Evolutionary conservation across 352 stramenopile species (phyloP).

Genomic region (Pelagophyceae sp.): DNA sequence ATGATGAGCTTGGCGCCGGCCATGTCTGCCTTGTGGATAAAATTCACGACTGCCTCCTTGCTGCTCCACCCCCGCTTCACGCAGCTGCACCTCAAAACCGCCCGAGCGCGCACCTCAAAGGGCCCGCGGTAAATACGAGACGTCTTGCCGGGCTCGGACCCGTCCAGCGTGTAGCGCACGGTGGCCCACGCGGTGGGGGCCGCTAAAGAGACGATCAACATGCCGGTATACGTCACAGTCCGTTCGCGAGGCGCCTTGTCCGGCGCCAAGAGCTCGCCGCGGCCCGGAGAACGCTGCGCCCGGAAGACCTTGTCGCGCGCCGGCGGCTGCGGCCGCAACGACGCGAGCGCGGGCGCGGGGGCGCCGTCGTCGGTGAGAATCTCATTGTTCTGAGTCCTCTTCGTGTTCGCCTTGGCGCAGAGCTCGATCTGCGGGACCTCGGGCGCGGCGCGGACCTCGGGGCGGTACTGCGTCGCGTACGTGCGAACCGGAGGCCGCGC

Average conservation of each 20-base stretch:
- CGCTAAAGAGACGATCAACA: background rate
- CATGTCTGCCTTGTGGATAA: background rate
- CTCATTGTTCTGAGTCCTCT: background rate
- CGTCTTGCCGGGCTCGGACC: background rate
- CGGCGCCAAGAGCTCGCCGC: too few relatives aligned
- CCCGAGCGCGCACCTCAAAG: background rate
- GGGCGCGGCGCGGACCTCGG: background rate
- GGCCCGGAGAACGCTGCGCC: too few relatives aligned
- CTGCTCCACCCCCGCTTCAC: background rate
- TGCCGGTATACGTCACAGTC: background rate
- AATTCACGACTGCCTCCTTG: background rate
- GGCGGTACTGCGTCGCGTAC: background rate
- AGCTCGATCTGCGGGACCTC: background rate
- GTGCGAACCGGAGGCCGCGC: background rate
- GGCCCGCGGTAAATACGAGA: background rate
- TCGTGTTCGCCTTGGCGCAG: background rate
- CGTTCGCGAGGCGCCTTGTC: background rate
- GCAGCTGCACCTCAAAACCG: background rate
- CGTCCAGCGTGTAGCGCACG: background rate
- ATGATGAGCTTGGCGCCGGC: background rate
- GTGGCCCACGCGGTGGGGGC: background rate
- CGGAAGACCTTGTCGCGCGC: too few relatives aligned
- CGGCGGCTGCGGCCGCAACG: too few relatives aligned
- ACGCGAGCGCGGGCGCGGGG: too few relatives aligned
- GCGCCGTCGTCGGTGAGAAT: background rate